These are phyloP conservation scores for Astraeus odoratus DNA, from an alignment of 768 basidiomycete genomes.

Conservation along the genomic window DNA sequence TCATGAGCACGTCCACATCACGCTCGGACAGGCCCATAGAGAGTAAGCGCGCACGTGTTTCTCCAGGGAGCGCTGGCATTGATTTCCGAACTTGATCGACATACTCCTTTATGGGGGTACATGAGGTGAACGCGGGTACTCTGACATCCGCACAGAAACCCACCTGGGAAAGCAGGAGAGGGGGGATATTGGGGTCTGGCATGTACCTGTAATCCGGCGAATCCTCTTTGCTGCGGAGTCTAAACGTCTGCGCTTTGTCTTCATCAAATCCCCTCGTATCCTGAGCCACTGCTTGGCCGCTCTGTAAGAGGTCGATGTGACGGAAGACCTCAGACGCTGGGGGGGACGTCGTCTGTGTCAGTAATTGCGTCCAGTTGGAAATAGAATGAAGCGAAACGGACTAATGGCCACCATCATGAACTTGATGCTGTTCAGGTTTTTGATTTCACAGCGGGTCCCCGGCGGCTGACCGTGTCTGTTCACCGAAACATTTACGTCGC, in stretches of 20 bases:
- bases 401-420: constrained; percentile 84
- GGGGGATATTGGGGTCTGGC: constrained; percentile 92
- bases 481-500: constrained; percentile 94
- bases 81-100: constrained; percentile 42
- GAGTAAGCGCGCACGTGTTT: constrained; percentile 52
- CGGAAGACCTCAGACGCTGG: constrained; percentile 77
- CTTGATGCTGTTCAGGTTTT: constrained; percentile 89
- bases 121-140: neutral
- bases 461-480: constrained; percentile 54
- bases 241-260: constrained; percentile 71
- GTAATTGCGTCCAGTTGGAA: neutral
- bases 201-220: constrained; percentile 96
- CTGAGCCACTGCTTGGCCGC: constrained; percentile 47
- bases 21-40: constrained; percentile 47
- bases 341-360: neutral
- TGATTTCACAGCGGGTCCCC: constrained; percentile 91
- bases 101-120: constrained; percentile 43
- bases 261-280: constrained; percentile 93
- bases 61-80: constrained; percentile 75
- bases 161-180: constrained; percentile 52
- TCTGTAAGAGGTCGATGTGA: constrained; percentile 55
- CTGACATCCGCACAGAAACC: constrained; percentile 8
- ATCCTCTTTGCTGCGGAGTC: constrained; percentile 83
- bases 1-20: constrained; percentile 71
- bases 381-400: constrained; percentile 29